phyloP scores from a whole-genome alignment of 176 grass and related monocot species.

The Musa beccarii region DNA sequence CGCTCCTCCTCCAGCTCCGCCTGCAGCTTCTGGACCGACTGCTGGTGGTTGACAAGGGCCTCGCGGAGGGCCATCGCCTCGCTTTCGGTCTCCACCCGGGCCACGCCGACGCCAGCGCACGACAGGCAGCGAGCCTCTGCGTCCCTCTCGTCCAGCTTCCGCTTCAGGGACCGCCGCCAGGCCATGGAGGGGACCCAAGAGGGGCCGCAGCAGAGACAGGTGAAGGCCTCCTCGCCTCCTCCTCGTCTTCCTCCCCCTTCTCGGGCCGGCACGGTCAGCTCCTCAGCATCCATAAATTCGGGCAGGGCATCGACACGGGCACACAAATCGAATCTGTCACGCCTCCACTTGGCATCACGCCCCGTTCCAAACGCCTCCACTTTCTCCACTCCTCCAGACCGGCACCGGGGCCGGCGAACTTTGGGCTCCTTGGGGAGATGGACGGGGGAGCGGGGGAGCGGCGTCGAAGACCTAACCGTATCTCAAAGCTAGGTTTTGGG shows the following conservation, averaged over 20 bases:
- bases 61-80: slow-evolving; percentile 29
- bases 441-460: neutral
- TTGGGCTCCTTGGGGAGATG: neutral
- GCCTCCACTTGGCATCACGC: neutral
- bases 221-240: neutral
- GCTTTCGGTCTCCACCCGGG: slow-evolving; percentile 25
- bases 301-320: neutral
- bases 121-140: neutral
- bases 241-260: neutral
- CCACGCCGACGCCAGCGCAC: neutral
- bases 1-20: slow-evolving; percentile 75
- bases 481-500: no score
- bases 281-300: neutral
- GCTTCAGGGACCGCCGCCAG: neutral
- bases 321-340: neutral
- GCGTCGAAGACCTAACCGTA: neutral
- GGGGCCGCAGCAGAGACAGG: slow-evolving; percentile 6
- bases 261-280: neutral
- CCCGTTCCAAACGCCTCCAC: neutral
- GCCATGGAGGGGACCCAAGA: neutral
- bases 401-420: neutral
- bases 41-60: slow-evolving; percentile 30
- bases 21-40: slow-evolving; percentile 21
- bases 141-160: slow-evolving; percentile 8
- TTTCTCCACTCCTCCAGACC: neutral